These are phyloP conservation scores for Ettlia oleoabundans DNA, from an alignment of 139 green algal genomes.

Conservation along the genomic window DNA sequence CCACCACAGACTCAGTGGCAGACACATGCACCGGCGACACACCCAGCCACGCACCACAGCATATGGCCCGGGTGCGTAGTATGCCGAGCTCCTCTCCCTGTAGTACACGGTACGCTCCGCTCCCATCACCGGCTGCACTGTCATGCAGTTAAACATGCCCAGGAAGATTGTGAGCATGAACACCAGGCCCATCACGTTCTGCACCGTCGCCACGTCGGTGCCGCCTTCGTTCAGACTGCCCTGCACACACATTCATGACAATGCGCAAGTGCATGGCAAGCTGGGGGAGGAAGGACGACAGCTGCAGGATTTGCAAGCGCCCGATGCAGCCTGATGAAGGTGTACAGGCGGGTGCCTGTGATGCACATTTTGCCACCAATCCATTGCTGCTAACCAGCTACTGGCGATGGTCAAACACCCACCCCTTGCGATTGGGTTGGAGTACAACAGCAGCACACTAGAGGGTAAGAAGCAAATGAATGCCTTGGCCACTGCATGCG, in stretches of 20 bases:
- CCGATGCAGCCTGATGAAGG: background rate
- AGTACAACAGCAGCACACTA: too few species aligned
- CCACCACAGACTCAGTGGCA: too few species aligned
- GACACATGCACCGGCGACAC: too few species aligned
- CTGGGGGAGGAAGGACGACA: conserved; percentile 33
- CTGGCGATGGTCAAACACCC: too few species aligned
- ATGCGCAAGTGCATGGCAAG: background rate
- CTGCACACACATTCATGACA: background rate
- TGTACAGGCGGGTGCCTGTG: too few species aligned
- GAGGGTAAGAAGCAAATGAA: too few species aligned
- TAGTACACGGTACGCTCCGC: conserved; percentile 69
- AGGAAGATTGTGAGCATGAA: conserved; percentile 48
- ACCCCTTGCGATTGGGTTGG: too few species aligned
- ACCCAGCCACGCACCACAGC: background rate
- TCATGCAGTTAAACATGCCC: conserved; percentile 68
- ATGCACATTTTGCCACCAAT: too few species aligned
- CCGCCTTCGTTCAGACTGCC: conserved; percentile 25
- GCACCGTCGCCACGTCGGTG: background rate
- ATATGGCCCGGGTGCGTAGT: conserved; percentile 47
- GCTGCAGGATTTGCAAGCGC: background rate
- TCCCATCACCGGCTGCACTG: conserved; percentile 55
- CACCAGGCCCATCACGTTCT: conserved; percentile 32
- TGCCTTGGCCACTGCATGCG: too few species aligned
- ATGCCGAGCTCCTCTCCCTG: conserved; percentile 45
- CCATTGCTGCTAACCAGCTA: too few species aligned